Evolutionary conservation across 2,329 filamentous ascomycete genomes (phyloP), one percentile per base, ranked within the genome.

Genomic region (Fusarium foetens): DNA sequence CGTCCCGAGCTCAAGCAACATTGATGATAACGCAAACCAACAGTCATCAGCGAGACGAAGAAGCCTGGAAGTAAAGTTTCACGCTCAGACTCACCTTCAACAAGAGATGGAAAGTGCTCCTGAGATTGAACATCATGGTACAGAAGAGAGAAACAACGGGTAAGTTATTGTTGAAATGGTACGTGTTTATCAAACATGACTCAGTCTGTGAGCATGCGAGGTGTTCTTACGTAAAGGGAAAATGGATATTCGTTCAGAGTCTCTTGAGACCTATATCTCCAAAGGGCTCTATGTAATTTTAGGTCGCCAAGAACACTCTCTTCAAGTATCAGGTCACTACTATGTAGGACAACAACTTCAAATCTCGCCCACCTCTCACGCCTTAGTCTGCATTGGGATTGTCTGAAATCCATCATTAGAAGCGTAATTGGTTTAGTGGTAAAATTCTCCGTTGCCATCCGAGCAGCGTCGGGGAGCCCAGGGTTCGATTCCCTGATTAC

Each of bases 1-100:
- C 8, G 64, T 68, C 31, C 71, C 72, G 11, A 65, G 65, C 17
- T 70, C 71, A 2, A 73, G 72, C n/a, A 74, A 74, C 10, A 33
- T 74, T 16, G 29, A 42, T 0, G 54, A 65, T n/a, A 36, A 57
- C 9, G 25, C 55, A 13, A 29, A 31, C 1, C 46, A 49, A 5
- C 16, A 23, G 6, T 19, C 39, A 11, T 39, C 33, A 19, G 5
- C 14, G 5, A 57, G 42, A 21, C 63, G 16, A 23, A 64, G 35
- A 36, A 43, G 33, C 23, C 2, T 23, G 4, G 55, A 70, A 3
- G 23, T 27, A 1, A 61, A 38, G 13, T 8, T 25, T 21, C 21
- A 8, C 10, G 8, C 51, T 4, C 38, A 42, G 17, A 63, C 41
- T 23, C 66, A 68, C 3, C 61, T 66, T 41, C 35, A 66, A 19